Evolutionary conservation across 768 basidiomycete species (phyloP).

Genomic region (Trametopsis cervina): DNA sequence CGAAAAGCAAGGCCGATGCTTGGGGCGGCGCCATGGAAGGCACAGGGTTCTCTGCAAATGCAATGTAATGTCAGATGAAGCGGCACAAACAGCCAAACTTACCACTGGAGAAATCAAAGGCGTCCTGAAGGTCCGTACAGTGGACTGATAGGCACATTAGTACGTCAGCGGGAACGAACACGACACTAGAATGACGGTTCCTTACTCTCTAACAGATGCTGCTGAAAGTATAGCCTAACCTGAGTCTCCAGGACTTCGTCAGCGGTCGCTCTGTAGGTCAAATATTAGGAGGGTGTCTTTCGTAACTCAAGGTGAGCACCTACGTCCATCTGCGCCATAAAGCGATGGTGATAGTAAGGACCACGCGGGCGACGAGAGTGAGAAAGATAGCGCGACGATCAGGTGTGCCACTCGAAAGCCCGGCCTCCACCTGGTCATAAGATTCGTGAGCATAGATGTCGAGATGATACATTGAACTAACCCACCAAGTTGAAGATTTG

Average conservation of each 20-base stretch:
- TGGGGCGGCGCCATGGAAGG: neutral
- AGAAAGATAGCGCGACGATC: neutral
- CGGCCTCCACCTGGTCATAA: neutral
- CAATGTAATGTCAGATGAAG: too few relatives aligned
- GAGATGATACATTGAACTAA: neutral
- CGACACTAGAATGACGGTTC: neutral
- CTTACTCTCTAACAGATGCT: neutral
- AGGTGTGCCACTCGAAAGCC: neutral
- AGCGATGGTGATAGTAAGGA: neutral
- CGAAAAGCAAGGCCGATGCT: neutral
- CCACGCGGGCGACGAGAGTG: neutral
- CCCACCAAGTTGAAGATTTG: neutral
- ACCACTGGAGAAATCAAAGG: neutral
- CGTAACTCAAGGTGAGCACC: neutral
- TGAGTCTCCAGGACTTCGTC: neutral
- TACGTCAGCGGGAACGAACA: neutral
- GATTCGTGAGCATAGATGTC: neutral
- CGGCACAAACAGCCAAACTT: too few relatives aligned
- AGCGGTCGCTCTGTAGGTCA: neutral
- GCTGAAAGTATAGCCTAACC: neutral
- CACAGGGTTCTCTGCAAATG: neutral
- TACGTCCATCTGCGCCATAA: neutral
- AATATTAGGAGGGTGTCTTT: neutral
- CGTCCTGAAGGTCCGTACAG: neutral
- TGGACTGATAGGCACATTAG: neutral